phyloP scores from a whole-genome alignment of 1,139 yeast species.

The Lodderomyces oxycetoniae region DNA sequence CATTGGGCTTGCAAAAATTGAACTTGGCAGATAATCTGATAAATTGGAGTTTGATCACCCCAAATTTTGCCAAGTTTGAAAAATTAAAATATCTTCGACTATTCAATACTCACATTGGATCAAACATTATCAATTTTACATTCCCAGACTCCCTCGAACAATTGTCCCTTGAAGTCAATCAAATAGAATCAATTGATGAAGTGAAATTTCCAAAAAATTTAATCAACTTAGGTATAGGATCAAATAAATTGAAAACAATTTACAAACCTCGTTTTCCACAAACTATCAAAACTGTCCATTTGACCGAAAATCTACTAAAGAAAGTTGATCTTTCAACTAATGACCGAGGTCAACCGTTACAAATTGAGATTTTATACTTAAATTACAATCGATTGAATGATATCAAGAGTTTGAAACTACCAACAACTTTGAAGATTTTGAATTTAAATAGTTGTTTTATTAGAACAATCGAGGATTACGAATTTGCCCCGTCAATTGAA shows the following conservation, averaged over 20 bases:
- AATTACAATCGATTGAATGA: slow-evolving; percentile 17
- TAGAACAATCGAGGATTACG: slow-evolving; percentile 10
- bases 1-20: slow-evolving; percentile 13
- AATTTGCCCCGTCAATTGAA: slow-evolving; percentile 14
- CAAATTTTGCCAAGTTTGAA: slow-evolving; percentile 11
- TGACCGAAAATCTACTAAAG: slow-evolving; percentile 21
- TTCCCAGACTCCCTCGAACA: slow-evolving; percentile 19
- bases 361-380: slow-evolving; percentile 18
- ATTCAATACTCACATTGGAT: slow-evolving; percentile 19
- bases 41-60: slow-evolving; percentile 17
- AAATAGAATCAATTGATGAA: slow-evolving; percentile 17
- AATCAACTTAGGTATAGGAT: slow-evolving; percentile 21
- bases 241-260: slow-evolving; percentile 16
- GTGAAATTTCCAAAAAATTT: slow-evolving; percentile 19
- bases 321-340: slow-evolving; percentile 18
- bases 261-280: slow-evolving; percentile 17
- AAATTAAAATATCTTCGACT: slow-evolving; percentile 16
- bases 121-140: slow-evolving; percentile 12
- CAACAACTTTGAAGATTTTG: slow-evolving; percentile 15
- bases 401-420: slow-evolving; percentile 16
- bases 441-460: slow-evolving; percentile 22
- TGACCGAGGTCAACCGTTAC: slow-evolving; percentile 14
- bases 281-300: slow-evolving; percentile 17
- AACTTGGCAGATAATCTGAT: slow-evolving; percentile 23
- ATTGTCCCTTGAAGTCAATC: slow-evolving; percentile 23